Evolutionary conservation across 768 basidiomycete genomes (phyloP).

Genomic region (Agaricus bisporus): DNA sequence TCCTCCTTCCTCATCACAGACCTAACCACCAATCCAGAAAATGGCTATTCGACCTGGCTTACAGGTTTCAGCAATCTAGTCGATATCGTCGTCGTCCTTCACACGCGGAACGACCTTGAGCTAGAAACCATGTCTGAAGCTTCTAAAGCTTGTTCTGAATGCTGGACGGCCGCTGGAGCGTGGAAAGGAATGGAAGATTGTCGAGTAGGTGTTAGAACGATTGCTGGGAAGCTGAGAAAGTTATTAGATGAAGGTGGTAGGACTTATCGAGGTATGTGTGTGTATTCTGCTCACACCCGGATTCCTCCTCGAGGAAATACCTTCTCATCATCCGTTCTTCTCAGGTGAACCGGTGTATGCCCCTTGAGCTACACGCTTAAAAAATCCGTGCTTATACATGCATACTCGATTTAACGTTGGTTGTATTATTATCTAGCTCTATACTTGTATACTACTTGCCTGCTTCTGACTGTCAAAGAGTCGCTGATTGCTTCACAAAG

Average conservation of each 20-base stretch:
- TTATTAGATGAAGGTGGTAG: conserved; percentile 51
- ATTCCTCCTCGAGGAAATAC: background rate
- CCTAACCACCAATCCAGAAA: conserved; percentile 52
- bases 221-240: conserved; percentile 56
- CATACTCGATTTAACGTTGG: background rate
- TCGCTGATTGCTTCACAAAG: no score
- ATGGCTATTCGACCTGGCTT: conserved; percentile 57
- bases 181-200: conserved; percentile 66
- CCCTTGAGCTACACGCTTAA: conserved; percentile 18
- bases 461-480: no score
- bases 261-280: conserved; percentile 34
- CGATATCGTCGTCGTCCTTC: conserved; percentile 68
- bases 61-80: conserved; percentile 63
- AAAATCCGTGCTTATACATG: background rate
- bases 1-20: conserved; percentile 80
- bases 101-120: conserved; percentile 60
- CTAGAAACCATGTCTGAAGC: conserved; percentile 72
- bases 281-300: background rate
- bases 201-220: conserved; percentile 52
- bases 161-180: conserved; percentile 66
- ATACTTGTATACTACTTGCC: background rate
- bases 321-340: conserved; percentile 8
- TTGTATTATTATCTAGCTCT: background rate
- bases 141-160: conserved; percentile 69
- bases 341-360: conserved; percentile 33